Evolutionary conservation across 2,329 filamentous ascomycete genomes (phyloP).

Genomic region (Cladosporium colombiae): DNA sequence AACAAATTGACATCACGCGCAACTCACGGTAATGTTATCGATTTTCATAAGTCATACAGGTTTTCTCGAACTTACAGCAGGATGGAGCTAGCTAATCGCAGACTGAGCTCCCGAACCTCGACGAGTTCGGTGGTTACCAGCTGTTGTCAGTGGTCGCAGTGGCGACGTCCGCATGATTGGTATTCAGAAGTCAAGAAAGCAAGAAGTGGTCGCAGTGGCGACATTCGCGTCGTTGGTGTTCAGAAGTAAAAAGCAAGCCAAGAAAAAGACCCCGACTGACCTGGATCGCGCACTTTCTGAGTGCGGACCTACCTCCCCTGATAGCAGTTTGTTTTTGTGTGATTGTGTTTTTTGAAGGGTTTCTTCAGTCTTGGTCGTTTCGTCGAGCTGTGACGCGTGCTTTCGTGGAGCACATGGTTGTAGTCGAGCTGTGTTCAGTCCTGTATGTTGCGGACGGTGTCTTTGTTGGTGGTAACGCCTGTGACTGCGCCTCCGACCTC

Average conservation of each 20-base stretch:
- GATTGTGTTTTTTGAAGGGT: background rate
- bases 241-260: constrained; percentile 11
- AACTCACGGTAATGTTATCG: constrained; percentile 7
- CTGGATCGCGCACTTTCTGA: constrained; percentile 16
- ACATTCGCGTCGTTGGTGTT: background rate
- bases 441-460: constrained; percentile 8
- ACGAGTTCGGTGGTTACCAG: constrained; percentile 9
- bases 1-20: constrained; percentile 8
- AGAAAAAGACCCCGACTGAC: constrained; percentile 14
- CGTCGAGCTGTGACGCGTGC: background rate
- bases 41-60: constrained; percentile 20
- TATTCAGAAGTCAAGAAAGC: background rate
- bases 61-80: constrained; percentile 17
- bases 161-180: background rate
- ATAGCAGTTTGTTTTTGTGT: background rate
- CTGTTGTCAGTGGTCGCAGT: constrained; percentile 13
- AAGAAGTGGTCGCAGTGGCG: background rate
- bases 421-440: constrained; percentile 35
- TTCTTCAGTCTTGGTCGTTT: background rate
- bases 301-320: constrained; percentile 19
- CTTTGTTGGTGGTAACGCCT: constrained; percentile 3
- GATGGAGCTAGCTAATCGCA: constrained; percentile 9
- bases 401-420: background rate
- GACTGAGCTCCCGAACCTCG: constrained; percentile 9
- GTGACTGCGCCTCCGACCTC: constrained; percentile 22